Evolutionary conservation across 2,329 filamentous ascomycete species (phyloP).

Genomic region (Colletotrichum orbiculare): DNA sequence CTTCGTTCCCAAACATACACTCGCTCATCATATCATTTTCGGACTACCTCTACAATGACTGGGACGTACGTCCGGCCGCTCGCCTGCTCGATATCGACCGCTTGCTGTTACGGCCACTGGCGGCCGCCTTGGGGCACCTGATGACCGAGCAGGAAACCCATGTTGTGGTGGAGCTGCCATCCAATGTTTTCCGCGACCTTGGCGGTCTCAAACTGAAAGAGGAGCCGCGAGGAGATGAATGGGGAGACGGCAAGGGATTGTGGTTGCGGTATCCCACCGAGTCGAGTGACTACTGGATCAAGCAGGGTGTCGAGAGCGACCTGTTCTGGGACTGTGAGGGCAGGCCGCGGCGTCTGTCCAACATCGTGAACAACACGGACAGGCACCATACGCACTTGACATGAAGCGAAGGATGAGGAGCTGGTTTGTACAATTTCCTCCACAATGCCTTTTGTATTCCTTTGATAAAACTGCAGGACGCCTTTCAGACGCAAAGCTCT

Average conservation of each 20-base stretch:
- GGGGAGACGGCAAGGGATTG: conserved; percentile 2
- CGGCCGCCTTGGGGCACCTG: neutral
- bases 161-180: conserved; percentile 10
- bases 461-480: too few species aligned
- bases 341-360: neutral
- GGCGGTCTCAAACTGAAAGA: neutral
- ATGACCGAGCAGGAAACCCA: neutral
- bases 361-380: neutral
- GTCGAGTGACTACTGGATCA: neutral
- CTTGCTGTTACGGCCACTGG: conserved; percentile 17
- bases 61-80: neutral
- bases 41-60: conserved; percentile 1
- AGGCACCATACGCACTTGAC: neutral
- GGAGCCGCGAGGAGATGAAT: neutral
- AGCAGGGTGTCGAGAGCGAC: conserved; percentile 1
- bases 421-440: too few species aligned
- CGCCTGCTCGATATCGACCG: conserved; percentile 14
- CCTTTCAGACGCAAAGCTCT: too few species aligned
- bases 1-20: neutral
- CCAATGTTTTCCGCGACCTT: conserved; percentile 6
- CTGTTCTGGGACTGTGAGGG: conserved; percentile 1
- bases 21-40: conserved; percentile 15
- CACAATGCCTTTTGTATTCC: too few species aligned
- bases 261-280: conserved; percentile 5
- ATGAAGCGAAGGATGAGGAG: neutral